Evolutionary conservation across 1,139 yeast genomes (phyloP).

Genomic region (Scheffersomyces lignicola): DNA sequence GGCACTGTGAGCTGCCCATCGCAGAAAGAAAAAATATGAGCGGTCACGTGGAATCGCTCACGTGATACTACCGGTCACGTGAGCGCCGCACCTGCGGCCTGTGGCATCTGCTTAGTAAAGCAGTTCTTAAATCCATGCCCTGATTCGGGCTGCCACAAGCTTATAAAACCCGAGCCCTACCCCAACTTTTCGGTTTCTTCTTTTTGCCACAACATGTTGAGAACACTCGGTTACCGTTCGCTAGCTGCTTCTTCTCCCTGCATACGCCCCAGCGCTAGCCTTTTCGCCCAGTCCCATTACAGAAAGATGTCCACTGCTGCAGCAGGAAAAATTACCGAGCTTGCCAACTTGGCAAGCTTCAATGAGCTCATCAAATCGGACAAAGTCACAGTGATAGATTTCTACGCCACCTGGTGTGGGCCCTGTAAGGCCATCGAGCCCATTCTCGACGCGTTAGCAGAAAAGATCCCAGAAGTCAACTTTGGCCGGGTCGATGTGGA

Average conservation of each 20-base stretch:
- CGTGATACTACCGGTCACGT: too few species aligned
- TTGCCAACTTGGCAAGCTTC: slow-evolving; percentile 19
- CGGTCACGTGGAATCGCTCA: too few species aligned
- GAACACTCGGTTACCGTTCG: slow-evolving; percentile 1
- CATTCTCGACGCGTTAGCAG: slow-evolving; percentile 33
- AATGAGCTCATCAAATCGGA: slow-evolving; percentile 19
- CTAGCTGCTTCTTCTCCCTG: too few species aligned
- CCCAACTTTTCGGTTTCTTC: too few species aligned
- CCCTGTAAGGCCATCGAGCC: slow-evolving; percentile 48
- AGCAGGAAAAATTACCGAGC: slow-evolving; percentile 19
- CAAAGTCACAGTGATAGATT: slow-evolving; percentile 39
- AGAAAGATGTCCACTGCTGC: slow-evolving; percentile 5
- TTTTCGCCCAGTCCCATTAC: too few species aligned
- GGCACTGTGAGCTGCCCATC: neutral
- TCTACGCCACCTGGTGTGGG: slow-evolving; percentile 50
- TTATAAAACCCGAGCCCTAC: too few species aligned
- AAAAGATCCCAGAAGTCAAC: slow-evolving; percentile 37
- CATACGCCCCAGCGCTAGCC: too few species aligned
- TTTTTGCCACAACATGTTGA: neutral
- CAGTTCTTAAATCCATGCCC: too few species aligned
- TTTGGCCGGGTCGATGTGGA: slow-evolving; percentile 42
- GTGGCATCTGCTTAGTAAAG: too few species aligned
- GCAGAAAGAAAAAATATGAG: neutral
- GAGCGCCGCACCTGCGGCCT: too few species aligned
- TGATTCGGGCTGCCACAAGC: too few species aligned